Base-by-base conservation (phyloP, 345 rosid species). In the Microthlaspi erraticum region DNA sequence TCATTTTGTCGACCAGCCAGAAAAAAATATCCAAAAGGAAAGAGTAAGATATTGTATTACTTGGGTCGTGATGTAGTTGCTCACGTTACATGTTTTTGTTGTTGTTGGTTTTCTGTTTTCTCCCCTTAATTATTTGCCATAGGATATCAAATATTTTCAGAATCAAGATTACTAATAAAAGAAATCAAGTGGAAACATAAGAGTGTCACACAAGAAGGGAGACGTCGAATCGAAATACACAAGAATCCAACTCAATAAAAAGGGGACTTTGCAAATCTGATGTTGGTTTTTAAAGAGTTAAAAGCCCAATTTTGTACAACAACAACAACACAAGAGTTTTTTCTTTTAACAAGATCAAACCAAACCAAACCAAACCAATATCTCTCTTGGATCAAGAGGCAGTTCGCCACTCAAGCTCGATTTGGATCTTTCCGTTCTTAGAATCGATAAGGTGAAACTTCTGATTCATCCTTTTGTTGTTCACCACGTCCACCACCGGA, bases 381-480 rank as follows among this genome's bases (percentile, higher is more conserved):
- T 17, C 38, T 68, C 74, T 75, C 74, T 74, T 32, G 31, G 17
- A 44, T 83, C 79, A 83, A 18, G 84, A 75, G 44, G 91, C 62
- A 10, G 91, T 83, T 81, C 90, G 83, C 99, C 99, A 94, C 70
- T 89, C 90, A 78, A 91, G 60, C 83, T 94, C 99, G 31, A 94
- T 66, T 77, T 86, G 97, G 77, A 94, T 80, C 80, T 70, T 66
- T 8, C 99, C 96, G 20, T 91, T 91, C 82, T 79, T 94, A 0
- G 99, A 93, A 85, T 89, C 97, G 61, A 93, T 93, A 26, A 93
- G 94, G 71, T 91, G 93, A 78, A 82, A 87, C 83, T 80, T 88
- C 86, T 89, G 93, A 37, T 91, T 91, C 82, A 85, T 88, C 66
- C 97, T 78, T 64, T 80, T 86, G 90, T 93, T 93, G 88, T 58